phyloP scores from a whole-genome alignment of 768 basidiomycete species.

The Podaxis sp. region DNA sequence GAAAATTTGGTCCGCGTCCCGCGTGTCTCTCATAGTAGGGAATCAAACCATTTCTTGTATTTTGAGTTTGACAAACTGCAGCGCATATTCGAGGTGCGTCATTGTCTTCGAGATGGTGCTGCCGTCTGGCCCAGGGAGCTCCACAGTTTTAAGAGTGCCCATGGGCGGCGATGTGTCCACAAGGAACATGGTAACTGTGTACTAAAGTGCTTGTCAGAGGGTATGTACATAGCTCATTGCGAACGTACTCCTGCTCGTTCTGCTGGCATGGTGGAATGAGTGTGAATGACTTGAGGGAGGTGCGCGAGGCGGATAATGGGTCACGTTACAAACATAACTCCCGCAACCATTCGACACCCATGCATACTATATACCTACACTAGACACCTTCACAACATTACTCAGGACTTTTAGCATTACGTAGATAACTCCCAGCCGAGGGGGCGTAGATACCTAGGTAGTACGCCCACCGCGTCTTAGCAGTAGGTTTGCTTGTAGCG shows the following conservation, averaged over 20 bases:
- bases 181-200: conserved; percentile 84
- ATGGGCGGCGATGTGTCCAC: conserved; percentile 87
- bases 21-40: not conserved
- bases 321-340: too few relatives aligned
- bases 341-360: too few relatives aligned
- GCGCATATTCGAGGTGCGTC: conserved; percentile 74
- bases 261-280: conserved; percentile 56
- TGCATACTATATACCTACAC: too few relatives aligned
- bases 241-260: conserved; percentile 73
- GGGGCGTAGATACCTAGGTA: too few relatives aligned
- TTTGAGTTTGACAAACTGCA: conserved; percentile 87
- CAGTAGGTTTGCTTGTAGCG: too few relatives aligned
- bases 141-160: conserved; percentile 57
- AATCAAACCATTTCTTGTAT: conserved; percentile 80
- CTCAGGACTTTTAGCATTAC: too few relatives aligned
- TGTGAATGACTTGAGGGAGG: conserved; percentile 15
- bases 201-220: conserved; percentile 38
- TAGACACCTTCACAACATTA: too few relatives aligned
- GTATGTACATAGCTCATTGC: not conserved
- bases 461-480: too few relatives aligned
- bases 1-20: conserved; percentile 1
- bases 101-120: conserved; percentile 51
- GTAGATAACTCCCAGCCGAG: too few relatives aligned
- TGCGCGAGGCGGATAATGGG: conserved; percentile 27
- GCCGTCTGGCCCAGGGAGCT: conserved; percentile 48